A percentile compares a stretch with the other conserved stretches of the same genome.
These are phyloP conservation scores for Sporothrix inflata DNA, from an alignment of 2,329 filamentous ascomycete species.

Conservation along the genomic window DNA sequence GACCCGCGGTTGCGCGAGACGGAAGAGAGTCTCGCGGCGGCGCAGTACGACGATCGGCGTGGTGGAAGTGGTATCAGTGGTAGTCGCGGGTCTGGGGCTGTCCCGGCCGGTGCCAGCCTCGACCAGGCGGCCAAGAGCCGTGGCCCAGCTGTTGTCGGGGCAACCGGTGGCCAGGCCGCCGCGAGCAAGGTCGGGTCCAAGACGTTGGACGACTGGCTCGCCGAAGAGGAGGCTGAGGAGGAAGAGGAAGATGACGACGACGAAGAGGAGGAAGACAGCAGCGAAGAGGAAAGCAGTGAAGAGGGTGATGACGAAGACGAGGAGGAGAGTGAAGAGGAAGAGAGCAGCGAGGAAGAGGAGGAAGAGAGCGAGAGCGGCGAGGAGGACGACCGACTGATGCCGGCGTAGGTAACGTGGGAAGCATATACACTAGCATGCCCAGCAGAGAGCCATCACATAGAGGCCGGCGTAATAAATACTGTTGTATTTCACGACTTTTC, in stretches of 20 bases:
- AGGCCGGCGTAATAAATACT: neutral
- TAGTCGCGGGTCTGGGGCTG: constrained; percentile 41
- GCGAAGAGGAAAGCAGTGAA: constrained; percentile 54
- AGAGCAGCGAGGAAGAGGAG: constrained; percentile 17
- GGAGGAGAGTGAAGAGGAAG: constrained; percentile 26
- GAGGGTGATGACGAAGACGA: constrained; percentile 45
- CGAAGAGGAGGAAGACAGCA: constrained; percentile 52
- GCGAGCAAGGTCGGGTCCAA: constrained; percentile 64
- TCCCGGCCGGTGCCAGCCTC: constrained; percentile 64
- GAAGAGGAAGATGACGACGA: constrained; percentile 55
- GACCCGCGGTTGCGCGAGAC: constrained; percentile 72
- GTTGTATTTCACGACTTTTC: too few relatives aligned
- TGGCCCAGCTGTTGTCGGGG: constrained; percentile 40
- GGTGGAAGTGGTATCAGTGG: neutral
- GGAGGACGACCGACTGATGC: constrained; percentile 14
- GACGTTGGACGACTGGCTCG: constrained; percentile 91
- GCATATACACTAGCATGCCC: neutral
- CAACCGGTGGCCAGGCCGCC: constrained; percentile 57
- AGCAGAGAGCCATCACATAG: neutral
- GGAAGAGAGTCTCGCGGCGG: constrained; percentile 45
- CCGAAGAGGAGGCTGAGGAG: constrained; percentile 61
- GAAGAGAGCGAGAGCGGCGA: constrained; percentile 16
- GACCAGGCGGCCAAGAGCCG: constrained; percentile 55
- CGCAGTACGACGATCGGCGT: constrained; percentile 42
- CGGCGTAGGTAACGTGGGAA: neutral